phyloP scores from a whole-genome alignment of 1,139 yeast species.

The Debaryomyces robertsiae region DNA sequence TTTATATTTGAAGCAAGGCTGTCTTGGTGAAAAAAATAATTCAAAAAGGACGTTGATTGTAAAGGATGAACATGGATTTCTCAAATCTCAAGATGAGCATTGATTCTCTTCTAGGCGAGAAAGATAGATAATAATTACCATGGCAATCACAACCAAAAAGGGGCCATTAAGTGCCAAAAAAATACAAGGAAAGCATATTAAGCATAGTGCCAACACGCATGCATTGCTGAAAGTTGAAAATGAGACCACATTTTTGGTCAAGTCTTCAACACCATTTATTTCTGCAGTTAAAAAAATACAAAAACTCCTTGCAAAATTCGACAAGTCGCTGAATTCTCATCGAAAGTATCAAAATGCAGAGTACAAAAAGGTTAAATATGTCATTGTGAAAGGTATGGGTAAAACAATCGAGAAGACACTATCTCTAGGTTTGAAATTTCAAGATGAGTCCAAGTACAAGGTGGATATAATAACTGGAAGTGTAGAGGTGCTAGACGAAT shows the following conservation, averaged over 20 bases:
- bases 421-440: slow-evolving; percentile 54
- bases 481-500: slow-evolving; percentile 66
- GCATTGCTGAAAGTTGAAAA: slow-evolving; percentile 35
- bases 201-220: slow-evolving; percentile 47
- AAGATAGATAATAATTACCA: neutral
- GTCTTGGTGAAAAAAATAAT: too few species aligned
- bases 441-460: slow-evolving; percentile 43
- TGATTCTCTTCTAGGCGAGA: too few species aligned
- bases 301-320: slow-evolving; percentile 45
- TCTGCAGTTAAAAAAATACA: slow-evolving; percentile 62
- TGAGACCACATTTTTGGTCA: slow-evolving; percentile 56
- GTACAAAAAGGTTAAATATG: slow-evolving; percentile 41
- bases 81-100: too few species aligned
- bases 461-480: slow-evolving; percentile 61
- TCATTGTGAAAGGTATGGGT: slow-evolving; percentile 71
- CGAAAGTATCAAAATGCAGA: slow-evolving; percentile 42
- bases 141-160: neutral
- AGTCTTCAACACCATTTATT: slow-evolving; percentile 60
- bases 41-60: too few species aligned
- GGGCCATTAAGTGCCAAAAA: slow-evolving; percentile 13
- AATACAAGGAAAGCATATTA: slow-evolving; percentile 37
- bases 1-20: too few species aligned
- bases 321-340: slow-evolving; percentile 28
- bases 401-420: slow-evolving; percentile 58
- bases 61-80: too few species aligned